A percentile compares a stretch with the other conserved stretches of the same genome.
Evolutionary conservation across 352 stramenopile genomes (phyloP).

Genomic region (Pythium phragmiticola): DNA sequence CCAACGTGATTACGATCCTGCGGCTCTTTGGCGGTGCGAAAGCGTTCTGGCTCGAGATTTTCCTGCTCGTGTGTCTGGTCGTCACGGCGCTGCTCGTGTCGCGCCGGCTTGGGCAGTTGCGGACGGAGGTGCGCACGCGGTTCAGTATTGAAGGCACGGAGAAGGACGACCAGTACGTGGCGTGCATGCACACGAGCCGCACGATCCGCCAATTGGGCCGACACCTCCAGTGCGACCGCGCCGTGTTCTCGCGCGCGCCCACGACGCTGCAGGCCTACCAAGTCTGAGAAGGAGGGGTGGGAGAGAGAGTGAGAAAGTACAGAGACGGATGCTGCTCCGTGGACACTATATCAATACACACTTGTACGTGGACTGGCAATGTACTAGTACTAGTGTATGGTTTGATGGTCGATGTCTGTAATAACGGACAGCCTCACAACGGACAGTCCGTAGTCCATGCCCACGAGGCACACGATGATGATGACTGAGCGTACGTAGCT

Average conservation of each 20-base stretch:
- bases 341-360: neutral
- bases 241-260: constrained; percentile 19
- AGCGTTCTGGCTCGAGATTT: constrained; percentile 5
- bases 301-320: neutral
- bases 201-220: constrained; percentile 26
- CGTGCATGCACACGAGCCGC: constrained; percentile 25
- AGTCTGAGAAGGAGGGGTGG: constrained; percentile 10
- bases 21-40: constrained; percentile 10
- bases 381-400: too few species aligned
- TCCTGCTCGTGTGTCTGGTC: constrained; percentile 17
- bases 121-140: constrained; percentile 23
- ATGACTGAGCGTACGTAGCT: neutral
- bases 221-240: constrained; percentile 30
- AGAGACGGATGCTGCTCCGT: neutral
- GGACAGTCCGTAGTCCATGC: neutral
- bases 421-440: neutral
- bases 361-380: neutral
- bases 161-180: constrained; percentile 23
- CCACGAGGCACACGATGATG: neutral
- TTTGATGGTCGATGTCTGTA: neutral
- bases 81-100: constrained; percentile 8
- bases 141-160: constrained; percentile 24
- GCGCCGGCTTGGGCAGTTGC: constrained; percentile 21
- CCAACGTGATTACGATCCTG: constrained; percentile 8
- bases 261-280: constrained; percentile 28